A percentile compares a stretch with the other conserved stretches of the same genome.
phyloP scores from a whole-genome alignment of 2,329 filamentous ascomycete genomes.

The Fusarium longipes region DNA sequence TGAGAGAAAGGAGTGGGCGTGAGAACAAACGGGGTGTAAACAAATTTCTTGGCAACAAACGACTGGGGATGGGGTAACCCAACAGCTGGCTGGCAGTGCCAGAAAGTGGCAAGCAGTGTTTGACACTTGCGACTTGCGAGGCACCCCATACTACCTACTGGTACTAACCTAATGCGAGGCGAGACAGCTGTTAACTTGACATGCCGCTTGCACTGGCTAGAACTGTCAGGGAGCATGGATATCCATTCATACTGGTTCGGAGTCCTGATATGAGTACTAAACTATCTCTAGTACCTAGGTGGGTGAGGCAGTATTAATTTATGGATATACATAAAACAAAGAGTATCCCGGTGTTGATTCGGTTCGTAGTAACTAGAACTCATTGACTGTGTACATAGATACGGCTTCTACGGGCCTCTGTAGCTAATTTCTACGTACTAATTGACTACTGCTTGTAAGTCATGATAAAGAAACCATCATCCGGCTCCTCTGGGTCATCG shows the following conservation, averaged over 20 bases:
- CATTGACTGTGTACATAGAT: neutral
- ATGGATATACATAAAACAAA: neutral
- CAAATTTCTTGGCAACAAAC: constrained; percentile 9
- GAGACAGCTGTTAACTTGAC: neutral
- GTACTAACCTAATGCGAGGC: neutral
- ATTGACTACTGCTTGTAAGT: constrained; percentile 12
- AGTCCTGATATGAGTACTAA: neutral
- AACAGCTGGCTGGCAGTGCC: neutral
- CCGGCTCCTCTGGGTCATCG: constrained; percentile 13
- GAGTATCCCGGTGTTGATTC: neutral
- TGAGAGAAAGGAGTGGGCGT: constrained; percentile 4
- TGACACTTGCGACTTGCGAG: neutral
- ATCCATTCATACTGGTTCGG: neutral
- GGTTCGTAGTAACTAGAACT: neutral
- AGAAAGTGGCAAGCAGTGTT: neutral
- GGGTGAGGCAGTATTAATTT: neutral
- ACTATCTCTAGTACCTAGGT: too few species aligned
- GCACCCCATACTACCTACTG: too few species aligned
- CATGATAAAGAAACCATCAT: constrained; percentile 19
- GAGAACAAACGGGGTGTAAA: neutral
- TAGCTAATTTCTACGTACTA: neutral
- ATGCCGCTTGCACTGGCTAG: neutral
- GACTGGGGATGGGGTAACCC: neutral
- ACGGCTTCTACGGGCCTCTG: neutral
- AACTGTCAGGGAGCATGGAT: neutral